Evolutionary conservation across 2,329 filamentous ascomycete genomes (phyloP), one percentile per base, ranked within the genome.

Genomic region (Grosmannia huntii): DNA sequence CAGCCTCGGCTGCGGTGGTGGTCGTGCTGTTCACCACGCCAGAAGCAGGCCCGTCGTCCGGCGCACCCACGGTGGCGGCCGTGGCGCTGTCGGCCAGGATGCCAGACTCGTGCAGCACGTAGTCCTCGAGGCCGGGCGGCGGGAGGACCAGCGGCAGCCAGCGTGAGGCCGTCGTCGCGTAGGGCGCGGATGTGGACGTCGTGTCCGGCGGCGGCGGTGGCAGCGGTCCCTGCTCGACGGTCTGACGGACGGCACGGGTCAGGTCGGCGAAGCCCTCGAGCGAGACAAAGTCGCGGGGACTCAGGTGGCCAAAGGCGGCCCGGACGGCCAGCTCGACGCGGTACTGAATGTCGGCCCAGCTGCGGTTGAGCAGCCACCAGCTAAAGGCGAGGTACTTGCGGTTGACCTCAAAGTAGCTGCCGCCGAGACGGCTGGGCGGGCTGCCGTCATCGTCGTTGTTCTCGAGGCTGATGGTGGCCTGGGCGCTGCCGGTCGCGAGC

Each of bases 361-460:
- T 94, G 63, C 84, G 83, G 72, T 99, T 92, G 53, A 99, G 77
- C 53, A 99, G 75, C 91, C 92, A 99, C 94, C 94, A 99, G 72
- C 90, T 96, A 70, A 97, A 95, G 48, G 91, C 95, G 54, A 99
- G 78, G 68, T 97, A 99, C 67, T 89, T 88, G 65, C 91, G 81
- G 72, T 99, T 99, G 38, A 90, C 95, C 70, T 96, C 91, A 65
- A 96, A 96, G 71, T 99, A 94, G 58, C 58, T 61, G 70, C 88
- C 92, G 51, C 90, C 90, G 68, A 95, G 90, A 4, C 84, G 81
- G 65, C 91, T 87, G 57, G 92, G 88, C 21, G 81, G 77, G 66
- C 87, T 86, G 68, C 94, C 89, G 68, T 96, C 91, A 68, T 96
- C 91, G 68, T 96, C 92, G 67, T 95, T 85, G 70, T 97, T 94